These are phyloP conservation scores for Teunomyces stri DNA, from an alignment of 805 yeast genomes.

Conservation along the genomic window DNA sequence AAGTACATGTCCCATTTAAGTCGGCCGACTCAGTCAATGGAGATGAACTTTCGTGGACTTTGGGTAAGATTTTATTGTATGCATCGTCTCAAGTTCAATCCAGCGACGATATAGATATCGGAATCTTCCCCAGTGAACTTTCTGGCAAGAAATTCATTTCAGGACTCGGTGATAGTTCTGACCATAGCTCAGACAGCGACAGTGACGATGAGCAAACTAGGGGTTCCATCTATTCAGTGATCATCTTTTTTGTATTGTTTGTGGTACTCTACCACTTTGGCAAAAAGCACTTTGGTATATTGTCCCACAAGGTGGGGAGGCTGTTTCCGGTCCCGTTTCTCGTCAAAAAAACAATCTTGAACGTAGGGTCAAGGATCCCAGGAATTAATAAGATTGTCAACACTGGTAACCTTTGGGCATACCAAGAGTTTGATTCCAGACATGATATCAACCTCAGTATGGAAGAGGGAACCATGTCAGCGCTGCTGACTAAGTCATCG, in stretches of 20 bases:
- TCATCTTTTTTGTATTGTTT: slow-evolving; percentile 17
- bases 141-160: slow-evolving; percentile 32
- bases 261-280: slow-evolving; percentile 17
- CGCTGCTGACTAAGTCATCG: slow-evolving; percentile 12
- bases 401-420: slow-evolving; percentile 10
- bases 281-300: slow-evolving; percentile 5
- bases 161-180: slow-evolving; percentile 19
- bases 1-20: slow-evolving; percentile 63
- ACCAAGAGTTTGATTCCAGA: slow-evolving; percentile 18
- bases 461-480: slow-evolving; percentile 33
- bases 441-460: slow-evolving; percentile 18
- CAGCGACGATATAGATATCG: slow-evolving; percentile 23
- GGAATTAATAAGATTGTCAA: slow-evolving; percentile 12
- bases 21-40: slow-evolving; percentile 80
- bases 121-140: slow-evolving; percentile 41
- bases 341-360: slow-evolving; percentile 10
- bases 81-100: slow-evolving; percentile 66
- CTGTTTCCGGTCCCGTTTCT: slow-evolving; percentile 11
- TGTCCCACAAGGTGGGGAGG: slow-evolving; percentile 2
- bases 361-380: slow-evolving; percentile 21
- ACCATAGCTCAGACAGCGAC: slow-evolving; percentile 17
- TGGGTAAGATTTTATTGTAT: slow-evolving; percentile 81
- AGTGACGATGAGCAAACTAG: slow-evolving; percentile 9
- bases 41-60: slow-evolving; percentile 89
- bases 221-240: slow-evolving; percentile 10